Evolutionary conservation across 192 early-diverging fungal genomes (phyloP).

Genomic region (Backusella tuberculispora): DNA sequence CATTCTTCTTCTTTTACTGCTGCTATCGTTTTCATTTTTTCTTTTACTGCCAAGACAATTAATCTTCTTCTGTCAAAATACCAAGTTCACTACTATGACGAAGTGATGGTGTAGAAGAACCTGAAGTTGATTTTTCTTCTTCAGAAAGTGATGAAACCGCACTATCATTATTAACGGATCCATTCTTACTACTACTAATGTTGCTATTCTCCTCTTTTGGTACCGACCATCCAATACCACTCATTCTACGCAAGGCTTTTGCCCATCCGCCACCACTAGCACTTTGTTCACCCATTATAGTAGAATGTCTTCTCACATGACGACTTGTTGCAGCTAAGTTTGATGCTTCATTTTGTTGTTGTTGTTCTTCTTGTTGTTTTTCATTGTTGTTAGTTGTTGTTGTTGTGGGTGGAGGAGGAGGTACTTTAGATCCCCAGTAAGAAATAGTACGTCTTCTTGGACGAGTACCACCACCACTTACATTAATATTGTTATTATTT

Average conservation of each 20-base stretch:
- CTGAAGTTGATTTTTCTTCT: conserved; percentile 17
- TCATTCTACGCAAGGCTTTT: conserved; percentile 36
- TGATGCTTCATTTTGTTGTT: not conserved
- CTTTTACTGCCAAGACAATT: not conserved
- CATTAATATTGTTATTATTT: not conserved
- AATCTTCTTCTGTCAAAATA: conserved; percentile 34
- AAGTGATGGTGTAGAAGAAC: conserved; percentile 31
- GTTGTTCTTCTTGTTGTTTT: not conserved
- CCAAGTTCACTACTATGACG: conserved; percentile 34
- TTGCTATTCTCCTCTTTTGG: not conserved
- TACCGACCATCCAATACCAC: conserved; percentile 38
- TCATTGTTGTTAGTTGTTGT: not conserved
- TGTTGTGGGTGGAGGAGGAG: conserved; percentile 18
- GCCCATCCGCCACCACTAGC: conserved; percentile 34
- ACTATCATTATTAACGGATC: conserved; percentile 10
- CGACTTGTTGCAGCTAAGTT: not conserved
- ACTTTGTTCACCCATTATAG: conserved; percentile 15
- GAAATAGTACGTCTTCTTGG: conserved; percentile 43
- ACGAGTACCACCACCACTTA: not conserved
- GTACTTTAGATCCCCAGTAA: conserved; percentile 41
- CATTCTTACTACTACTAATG: too few relatives aligned
- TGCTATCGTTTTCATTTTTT: too few relatives aligned
- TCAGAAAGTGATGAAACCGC: conserved; percentile 7
- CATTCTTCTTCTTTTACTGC: not conserved
- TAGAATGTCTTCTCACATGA: conserved; percentile 8